Evolutionary conservation across 495 filamentous ascomycete species (phyloP).

Genomic region (Aspergillus steynii): DNA sequence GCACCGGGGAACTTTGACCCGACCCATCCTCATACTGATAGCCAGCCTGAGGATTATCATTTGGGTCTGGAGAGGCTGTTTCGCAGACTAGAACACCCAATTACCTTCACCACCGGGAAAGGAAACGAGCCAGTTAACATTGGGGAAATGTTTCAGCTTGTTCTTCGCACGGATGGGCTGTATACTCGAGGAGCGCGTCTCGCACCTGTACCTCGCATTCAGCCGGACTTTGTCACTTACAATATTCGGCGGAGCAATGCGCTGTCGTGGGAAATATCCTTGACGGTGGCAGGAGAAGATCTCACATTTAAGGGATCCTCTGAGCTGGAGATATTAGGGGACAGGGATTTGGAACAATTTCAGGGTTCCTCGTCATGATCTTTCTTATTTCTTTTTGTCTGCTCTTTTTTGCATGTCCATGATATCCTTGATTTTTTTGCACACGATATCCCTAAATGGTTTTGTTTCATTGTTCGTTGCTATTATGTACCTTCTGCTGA

Average conservation of each 20-base stretch:
- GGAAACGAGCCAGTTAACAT: slow-evolving; percentile 20
- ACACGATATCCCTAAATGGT: no score
- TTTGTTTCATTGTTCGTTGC: no score
- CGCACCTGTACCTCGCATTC: slow-evolving; percentile 4
- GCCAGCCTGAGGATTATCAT: neutral
- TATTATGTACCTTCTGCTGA: no score
- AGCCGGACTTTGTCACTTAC: slow-evolving; percentile 23
- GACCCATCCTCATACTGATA: slow-evolving; percentile 2
- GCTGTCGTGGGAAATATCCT: slow-evolving; percentile 9
- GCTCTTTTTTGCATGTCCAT: neutral
- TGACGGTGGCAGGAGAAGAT: slow-evolving; percentile 19
- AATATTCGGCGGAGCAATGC: slow-evolving; percentile 15
- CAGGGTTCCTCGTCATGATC: neutral
- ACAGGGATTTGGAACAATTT: neutral
- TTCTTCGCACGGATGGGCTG: slow-evolving; percentile 12
- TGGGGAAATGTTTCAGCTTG: slow-evolving; percentile 16
- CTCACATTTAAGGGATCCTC: neutral
- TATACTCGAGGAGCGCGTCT: slow-evolving; percentile 1
- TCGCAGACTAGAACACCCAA: slow-evolving; percentile 7
- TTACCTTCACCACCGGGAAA: slow-evolving; percentile 9
- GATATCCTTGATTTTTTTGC: no score
- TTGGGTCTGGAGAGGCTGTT: slow-evolving; percentile 14
- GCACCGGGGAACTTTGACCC: slow-evolving; percentile 9
- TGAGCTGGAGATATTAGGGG: neutral
- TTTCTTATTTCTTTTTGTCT: neutral